Evolutionary conservation across 2,329 filamentous ascomycete genomes (phyloP).

Genomic region (Clonostachys rhizophaga): DNA sequence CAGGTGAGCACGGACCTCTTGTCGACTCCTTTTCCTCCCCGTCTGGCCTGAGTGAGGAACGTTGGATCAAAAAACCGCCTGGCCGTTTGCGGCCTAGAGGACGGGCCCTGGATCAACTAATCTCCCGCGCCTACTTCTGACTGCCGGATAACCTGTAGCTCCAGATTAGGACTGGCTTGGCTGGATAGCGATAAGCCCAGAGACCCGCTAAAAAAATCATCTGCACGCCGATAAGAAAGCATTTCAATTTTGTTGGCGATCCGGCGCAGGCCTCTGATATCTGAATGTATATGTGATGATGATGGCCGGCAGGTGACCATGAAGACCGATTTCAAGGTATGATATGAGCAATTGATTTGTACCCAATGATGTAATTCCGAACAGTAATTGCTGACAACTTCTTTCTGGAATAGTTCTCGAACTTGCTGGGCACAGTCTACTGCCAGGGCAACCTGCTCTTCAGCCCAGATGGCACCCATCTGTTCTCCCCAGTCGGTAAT

Average conservation of each 20-base stretch:
- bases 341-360: slow-evolving; percentile 4
- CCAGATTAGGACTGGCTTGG: not conserved
- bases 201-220: slow-evolving; percentile 16
- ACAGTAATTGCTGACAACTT: slow-evolving; percentile 1
- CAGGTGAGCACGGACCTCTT: slow-evolving; percentile 2
- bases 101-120: slow-evolving; percentile 23
- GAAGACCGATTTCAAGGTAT: slow-evolving; percentile 99
- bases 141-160: not conserved
- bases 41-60: not conserved
- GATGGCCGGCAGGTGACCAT: slow-evolving; percentile 53
- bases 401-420: slow-evolving; percentile 72
- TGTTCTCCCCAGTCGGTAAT: slow-evolving; percentile 96
- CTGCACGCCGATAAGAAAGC: slow-evolving; percentile 7
- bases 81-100: slow-evolving; percentile 3
- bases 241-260: slow-evolving; percentile 15
- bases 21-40: not conserved
- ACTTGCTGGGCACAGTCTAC: slow-evolving; percentile 96
- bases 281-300: slow-evolving; percentile 7
- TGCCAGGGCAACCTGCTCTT: slow-evolving; percentile 96
- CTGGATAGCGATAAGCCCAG: not conserved
- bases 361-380: not conserved
- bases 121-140: slow-evolving; percentile 15
- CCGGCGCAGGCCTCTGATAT: slow-evolving; percentile 7
- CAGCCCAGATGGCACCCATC: slow-evolving; percentile 90
- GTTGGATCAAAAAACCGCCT: slow-evolving; percentile 3